phyloP scores from a whole-genome alignment of 2,329 filamentous ascomycete genomes.

The Calonectria hawksworthii region DNA sequence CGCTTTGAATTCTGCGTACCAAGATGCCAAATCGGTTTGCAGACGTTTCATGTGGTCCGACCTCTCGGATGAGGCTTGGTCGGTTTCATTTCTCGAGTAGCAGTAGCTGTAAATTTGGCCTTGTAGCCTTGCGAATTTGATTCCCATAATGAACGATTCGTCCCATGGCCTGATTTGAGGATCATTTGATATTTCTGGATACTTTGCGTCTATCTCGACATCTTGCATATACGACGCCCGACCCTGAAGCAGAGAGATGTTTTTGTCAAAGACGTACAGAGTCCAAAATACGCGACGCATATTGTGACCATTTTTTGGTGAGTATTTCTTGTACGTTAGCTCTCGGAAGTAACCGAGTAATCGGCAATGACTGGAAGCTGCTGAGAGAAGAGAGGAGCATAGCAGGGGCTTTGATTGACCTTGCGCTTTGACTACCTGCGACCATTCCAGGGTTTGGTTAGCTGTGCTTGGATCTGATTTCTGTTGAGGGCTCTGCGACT shows the following conservation, averaged over 20 bases:
- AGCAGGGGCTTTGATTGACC: slow-evolving; percentile 31
- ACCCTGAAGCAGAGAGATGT: slow-evolving; percentile 28
- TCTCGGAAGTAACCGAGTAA: slow-evolving; percentile 39
- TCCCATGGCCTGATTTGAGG: slow-evolving; percentile 29
- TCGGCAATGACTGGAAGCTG: slow-evolving; percentile 34
- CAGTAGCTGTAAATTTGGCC: slow-evolving; percentile 26
- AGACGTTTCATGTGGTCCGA: slow-evolving; percentile 24
- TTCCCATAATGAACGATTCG: slow-evolving; percentile 23
- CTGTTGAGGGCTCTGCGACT: not conserved
- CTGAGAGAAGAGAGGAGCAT: slow-evolving; percentile 24
- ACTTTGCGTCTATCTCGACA: slow-evolving; percentile 31
- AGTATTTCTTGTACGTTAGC: slow-evolving; percentile 30
- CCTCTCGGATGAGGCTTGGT: not conserved
- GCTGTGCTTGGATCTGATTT: not conserved
- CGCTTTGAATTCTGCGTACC: slow-evolving; percentile 26
- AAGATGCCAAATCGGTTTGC: slow-evolving; percentile 23
- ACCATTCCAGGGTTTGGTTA: not conserved
- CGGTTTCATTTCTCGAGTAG: not conserved
- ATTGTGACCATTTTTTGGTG: slow-evolving; percentile 8
- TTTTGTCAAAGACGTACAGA: slow-evolving; percentile 37
- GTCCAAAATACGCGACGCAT: slow-evolving; percentile 38
- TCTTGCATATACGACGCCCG: slow-evolving; percentile 36
- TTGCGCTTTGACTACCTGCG: slow-evolving; percentile 33
- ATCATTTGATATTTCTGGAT: slow-evolving; percentile 21
- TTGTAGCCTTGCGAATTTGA: slow-evolving; percentile 29